Evolutionary conservation across 306 rosid genomes (phyloP), one percentile per base, ranked within the genome.

Genomic region (Aeschynomene evenia): DNA sequence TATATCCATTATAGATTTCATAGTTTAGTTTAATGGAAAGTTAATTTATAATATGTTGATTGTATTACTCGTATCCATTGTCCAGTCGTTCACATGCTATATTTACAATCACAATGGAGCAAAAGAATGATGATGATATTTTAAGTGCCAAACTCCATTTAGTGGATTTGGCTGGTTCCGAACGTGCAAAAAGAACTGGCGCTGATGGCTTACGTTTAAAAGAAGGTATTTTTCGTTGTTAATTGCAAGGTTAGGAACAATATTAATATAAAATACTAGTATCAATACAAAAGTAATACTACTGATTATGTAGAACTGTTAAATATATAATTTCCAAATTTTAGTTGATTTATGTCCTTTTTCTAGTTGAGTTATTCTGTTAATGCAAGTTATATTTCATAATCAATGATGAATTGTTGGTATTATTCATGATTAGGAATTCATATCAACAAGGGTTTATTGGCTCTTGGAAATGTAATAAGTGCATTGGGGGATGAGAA

Each of bases 401-500:
- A 28, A 28, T 28, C 5, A 28, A 28, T 12, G 58, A 23, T 14
- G 4, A 37, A 49, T 26, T 77, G 1, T 43, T 52, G 40, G 43
- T 71, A 11, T n/a, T 74, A 45, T n/a, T n/a, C n/a, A 23, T 81
- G 65, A 70, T 79, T 54, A 95, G 97, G 97, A 21, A 88, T 95
- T 85, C 99, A 95, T 82, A 95, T 95, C 76, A 95, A 95, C 72
- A 95, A 91, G 69, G 97, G 99, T 37, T 81, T 95, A 54, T 60
- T 95, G 65, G 95, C 99, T 65, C 96, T 95, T 46, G 99, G 96
- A 53, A 95, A 95, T 55, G 97, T 91, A 68, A 95, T 95, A 64
- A 95, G 97, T 77, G 99, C 99, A 31, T 50, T 95, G 82, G 97
- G 99, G 66, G 99, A 95, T 82, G 99, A 91, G 72, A 95, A 86